Conservation (phyloP, 176 grass and related monocot species). For the Aegilops tauschii region DNA sequence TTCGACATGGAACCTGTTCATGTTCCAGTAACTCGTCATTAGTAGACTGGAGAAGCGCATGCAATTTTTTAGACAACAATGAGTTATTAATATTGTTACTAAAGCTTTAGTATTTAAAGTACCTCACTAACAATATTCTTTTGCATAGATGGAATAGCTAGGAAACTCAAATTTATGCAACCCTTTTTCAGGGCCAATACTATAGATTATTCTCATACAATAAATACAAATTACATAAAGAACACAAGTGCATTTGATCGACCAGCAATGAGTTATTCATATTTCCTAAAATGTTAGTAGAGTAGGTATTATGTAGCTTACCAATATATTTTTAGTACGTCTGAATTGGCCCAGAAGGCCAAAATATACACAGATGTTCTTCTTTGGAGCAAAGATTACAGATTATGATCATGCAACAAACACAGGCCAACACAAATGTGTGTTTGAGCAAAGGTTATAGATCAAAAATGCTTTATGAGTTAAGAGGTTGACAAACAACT, state of each 20-base stretch:
- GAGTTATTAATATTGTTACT: conserved; percentile 14
- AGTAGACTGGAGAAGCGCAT: conserved; percentile 5
- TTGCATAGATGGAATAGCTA: background rate
- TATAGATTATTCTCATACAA: conserved; percentile 1
- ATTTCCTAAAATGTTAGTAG: background rate
- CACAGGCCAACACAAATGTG: background rate
- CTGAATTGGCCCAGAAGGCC: background rate
- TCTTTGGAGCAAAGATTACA: background rate
- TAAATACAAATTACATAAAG: background rate
- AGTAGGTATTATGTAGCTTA: background rate
- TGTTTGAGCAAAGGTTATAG: background rate
- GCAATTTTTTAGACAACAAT: conserved; percentile 9
- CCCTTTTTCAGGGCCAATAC: background rate
- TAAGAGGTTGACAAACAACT: background rate
- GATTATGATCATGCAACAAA: background rate
- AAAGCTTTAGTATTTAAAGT: background rate
- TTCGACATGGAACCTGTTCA: conserved; percentile 90
- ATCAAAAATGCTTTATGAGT: background rate
- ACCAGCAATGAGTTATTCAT: conserved; percentile 24
- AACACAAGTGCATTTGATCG: background rate
- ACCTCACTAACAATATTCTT: background rate
- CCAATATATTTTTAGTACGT: background rate
- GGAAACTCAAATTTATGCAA: background rate
- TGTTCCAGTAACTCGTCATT: conserved; percentile 23
- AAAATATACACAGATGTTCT: background rate